Conservation (phyloP, 1,139 yeast species). For the Lodderomyces oxycetoniae region DNA sequence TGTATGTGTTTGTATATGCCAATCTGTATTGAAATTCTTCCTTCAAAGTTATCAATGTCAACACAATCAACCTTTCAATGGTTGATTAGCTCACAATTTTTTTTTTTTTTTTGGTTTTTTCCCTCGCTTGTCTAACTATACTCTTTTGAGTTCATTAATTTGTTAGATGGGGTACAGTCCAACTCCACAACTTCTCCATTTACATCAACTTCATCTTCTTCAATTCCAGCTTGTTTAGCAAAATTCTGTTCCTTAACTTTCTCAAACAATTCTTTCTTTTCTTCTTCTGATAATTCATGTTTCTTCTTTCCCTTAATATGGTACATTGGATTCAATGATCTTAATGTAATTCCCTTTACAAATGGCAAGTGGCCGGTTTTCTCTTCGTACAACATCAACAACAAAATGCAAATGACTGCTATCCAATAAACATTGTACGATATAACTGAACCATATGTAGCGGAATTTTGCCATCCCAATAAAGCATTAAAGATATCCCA, state of each 20-base stretch:
- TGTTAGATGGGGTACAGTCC: conserved; percentile 6
- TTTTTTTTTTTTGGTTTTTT: background rate
- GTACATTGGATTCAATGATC: conserved; percentile 66
- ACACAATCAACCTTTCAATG: background rate
- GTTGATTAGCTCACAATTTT: background rate
- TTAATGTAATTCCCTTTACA: conserved; percentile 46
- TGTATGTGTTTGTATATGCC: conserved; percentile 5
- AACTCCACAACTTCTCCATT: conserved; percentile 5
- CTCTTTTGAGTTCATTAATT: conserved; percentile 1
- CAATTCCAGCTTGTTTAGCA: conserved; percentile 4
- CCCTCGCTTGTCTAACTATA: background rate
- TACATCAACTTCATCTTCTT: conserved; percentile 5
- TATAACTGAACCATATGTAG: conserved; percentile 82
- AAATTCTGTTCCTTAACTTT: conserved; percentile 16
- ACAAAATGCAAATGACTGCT: conserved; percentile 47
- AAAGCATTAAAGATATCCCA: conserved; percentile 81
- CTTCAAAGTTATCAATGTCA: background rate
- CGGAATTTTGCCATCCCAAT: conserved; percentile 41
- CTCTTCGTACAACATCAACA: conserved; percentile 70
- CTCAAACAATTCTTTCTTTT: conserved; percentile 52
- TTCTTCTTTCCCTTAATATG: conserved; percentile 65
- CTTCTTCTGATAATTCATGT: conserved; percentile 48
- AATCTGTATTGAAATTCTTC: background rate
- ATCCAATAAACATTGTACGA: conserved; percentile 85
- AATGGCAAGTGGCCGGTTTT: conserved; percentile 40